Conservation (phyloP, 2,329 filamentous ascomycete genomes). For the Aspergillus neoniger region DNA sequence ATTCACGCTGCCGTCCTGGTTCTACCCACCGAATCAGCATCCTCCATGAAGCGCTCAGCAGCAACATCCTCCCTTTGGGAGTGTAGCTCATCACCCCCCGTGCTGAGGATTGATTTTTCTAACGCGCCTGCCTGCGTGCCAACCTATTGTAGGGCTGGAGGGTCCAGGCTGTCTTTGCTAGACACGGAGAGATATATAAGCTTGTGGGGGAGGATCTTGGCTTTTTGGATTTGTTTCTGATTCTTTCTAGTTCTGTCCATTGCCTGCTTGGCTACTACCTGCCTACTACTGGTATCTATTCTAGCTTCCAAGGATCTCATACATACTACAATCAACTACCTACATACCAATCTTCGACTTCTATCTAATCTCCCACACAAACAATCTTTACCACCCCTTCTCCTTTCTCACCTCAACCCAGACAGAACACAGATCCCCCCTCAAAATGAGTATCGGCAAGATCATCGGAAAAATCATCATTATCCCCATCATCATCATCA, state of each 20-base stretch:
- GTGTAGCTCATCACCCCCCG: background rate
- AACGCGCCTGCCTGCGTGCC: background rate
- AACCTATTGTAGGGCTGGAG: background rate
- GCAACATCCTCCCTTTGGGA: too few species aligned
- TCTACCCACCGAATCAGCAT: background rate
- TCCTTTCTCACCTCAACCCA: background rate
- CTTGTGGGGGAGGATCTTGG: background rate
- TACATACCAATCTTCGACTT: background rate
- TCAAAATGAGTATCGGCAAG: background rate
- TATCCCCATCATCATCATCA: constrained; percentile 3
- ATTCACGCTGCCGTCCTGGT: background rate
- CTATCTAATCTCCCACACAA: background rate
- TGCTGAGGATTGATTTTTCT: background rate
- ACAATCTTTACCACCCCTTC: background rate
- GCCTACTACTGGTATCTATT: background rate
- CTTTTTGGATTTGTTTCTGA: background rate
- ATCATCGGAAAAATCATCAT: constrained; percentile 8
- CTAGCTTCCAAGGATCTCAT: background rate
- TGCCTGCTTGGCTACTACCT: background rate
- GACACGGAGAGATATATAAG: background rate
- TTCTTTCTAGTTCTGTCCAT: background rate
- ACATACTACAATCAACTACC: background rate
- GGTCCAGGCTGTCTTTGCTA: background rate
- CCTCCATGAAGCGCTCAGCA: background rate
- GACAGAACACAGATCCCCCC: background rate